Percentiles rank a stretch among this genome's conserved stretches.
Conservation (phyloP, 345 rosid genomes). For the Clausena lansium region DNA sequence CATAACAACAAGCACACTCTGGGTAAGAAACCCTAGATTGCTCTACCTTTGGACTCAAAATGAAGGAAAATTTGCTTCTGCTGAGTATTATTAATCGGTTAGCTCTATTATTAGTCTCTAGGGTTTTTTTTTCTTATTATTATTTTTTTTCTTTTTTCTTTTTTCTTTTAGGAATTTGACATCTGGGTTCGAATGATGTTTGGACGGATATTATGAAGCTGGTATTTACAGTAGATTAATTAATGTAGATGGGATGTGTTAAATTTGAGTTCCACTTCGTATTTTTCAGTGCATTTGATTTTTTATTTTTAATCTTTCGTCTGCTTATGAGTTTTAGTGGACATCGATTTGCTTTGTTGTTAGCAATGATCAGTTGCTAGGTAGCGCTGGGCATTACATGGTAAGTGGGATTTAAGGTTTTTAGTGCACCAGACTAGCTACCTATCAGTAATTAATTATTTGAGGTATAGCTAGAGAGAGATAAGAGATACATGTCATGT, state of each 20-base stretch:
- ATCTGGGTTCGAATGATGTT: conserved; percentile 19
- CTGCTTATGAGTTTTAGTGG: conserved; percentile 24
- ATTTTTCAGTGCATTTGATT: conserved; percentile 16
- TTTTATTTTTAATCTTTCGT: background rate
- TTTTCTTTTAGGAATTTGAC: background rate
- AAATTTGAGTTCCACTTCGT: background rate
- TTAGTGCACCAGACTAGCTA: conserved; percentile 16
- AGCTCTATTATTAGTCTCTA: background rate
- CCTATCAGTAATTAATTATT: background rate
- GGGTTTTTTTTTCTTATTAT: background rate
- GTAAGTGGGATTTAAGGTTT: conserved; percentile 16
- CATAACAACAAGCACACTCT: conserved; percentile 86
- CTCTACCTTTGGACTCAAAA: background rate
- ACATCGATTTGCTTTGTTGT: conserved; percentile 24
- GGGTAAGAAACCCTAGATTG: conserved; percentile 76
- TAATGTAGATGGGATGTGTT: conserved; percentile 20
- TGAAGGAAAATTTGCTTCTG: background rate
- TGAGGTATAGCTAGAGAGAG: conserved; percentile 1
- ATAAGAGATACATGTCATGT: background rate
- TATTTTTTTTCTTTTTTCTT: background rate
- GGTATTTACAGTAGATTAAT: conserved; percentile 25
- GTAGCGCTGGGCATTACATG: background rate
- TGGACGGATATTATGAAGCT: conserved; percentile 10
- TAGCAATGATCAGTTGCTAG: conserved; percentile 21
- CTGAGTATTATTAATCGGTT: background rate